These are phyloP conservation scores for Linnemannia exigua DNA, from an alignment of 192 early-diverging fungal genomes.

Conservation along the genomic window DNA sequence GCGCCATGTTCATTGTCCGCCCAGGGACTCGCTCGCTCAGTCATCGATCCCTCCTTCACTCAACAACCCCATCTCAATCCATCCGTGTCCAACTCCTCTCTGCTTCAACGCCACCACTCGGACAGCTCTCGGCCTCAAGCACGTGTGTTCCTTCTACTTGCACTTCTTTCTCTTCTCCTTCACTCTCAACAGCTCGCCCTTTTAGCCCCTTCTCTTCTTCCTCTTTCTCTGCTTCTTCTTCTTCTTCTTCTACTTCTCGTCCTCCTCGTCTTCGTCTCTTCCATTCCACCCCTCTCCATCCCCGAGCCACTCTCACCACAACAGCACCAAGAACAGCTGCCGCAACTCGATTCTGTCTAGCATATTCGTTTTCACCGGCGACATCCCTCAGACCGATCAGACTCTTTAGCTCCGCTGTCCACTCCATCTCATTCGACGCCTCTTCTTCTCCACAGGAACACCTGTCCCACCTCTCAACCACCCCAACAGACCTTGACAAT, in stretches of 20 bases:
- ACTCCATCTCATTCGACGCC: background rate
- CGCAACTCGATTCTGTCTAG: background rate
- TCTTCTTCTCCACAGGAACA: background rate
- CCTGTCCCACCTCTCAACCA: background rate
- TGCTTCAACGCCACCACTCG: background rate
- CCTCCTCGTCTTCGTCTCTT: background rate
- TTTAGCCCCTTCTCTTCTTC: background rate
- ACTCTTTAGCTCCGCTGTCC: slow-evolving; percentile 13
- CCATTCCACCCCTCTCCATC: background rate
- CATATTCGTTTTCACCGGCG: background rate
- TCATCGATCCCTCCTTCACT: slow-evolving; percentile 3
- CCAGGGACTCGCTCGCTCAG: slow-evolving; percentile 29
- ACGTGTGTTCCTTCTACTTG: slow-evolving; percentile 7
- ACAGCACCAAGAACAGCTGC: background rate
- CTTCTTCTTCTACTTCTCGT: background rate
- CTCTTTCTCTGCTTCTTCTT: background rate
- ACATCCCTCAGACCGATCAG: slow-evolving; percentile 17
- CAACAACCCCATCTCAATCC: slow-evolving; percentile 13
- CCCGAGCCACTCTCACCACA: background rate
- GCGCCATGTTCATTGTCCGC: slow-evolving; percentile 57
- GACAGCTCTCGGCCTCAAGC: background rate
- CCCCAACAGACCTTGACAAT: slow-evolving; percentile 1
- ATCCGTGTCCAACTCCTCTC: background rate
- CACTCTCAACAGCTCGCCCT: background rate
- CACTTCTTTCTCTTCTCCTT: slow-evolving; percentile 10